These are phyloP conservation scores for Acacia pycnantha DNA, from an alignment of 331 rosid genomes.

Conservation along the genomic window DNA sequence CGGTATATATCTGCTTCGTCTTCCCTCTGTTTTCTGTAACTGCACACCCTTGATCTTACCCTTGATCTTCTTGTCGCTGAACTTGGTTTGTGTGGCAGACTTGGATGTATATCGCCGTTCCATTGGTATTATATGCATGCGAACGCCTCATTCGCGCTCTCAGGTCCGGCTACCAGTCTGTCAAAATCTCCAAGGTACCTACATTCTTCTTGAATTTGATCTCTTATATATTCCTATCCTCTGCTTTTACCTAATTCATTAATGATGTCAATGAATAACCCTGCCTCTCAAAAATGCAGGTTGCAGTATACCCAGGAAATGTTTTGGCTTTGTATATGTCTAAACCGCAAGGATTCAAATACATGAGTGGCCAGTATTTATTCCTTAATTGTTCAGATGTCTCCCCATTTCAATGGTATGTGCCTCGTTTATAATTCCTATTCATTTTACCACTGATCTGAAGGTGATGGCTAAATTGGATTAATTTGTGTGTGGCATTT, in stretches of 20 bases:
- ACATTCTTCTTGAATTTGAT: background rate
- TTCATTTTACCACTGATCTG: background rate
- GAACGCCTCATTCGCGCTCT: slow-evolving; percentile 74
- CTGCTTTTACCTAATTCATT: background rate
- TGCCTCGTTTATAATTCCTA: background rate
- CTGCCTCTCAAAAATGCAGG: slow-evolving; percentile 36
- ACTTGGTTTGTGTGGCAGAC: slow-evolving; percentile 38
- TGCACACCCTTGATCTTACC: no score
- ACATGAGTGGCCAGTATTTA: slow-evolving; percentile 84
- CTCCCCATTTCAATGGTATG: slow-evolving; percentile 84
- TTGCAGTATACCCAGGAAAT: slow-evolving; percentile 91
- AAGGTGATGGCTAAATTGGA: background rate
- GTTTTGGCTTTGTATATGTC: slow-evolving; percentile 79
- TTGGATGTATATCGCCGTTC: slow-evolving; percentile 87
- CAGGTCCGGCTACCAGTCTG: slow-evolving; percentile 63
- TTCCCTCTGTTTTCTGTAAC: background rate
- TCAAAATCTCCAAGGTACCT: slow-evolving; percentile 62
- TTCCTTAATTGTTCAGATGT: slow-evolving; percentile 67
- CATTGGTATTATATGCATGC: slow-evolving; percentile 64
- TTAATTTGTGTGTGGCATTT: background rate
- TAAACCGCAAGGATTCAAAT: slow-evolving; percentile 80
- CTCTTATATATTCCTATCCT: background rate
- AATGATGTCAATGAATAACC: background rate
- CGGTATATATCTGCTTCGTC: slow-evolving; percentile 38
- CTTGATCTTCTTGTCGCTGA: background rate